phyloP scores from a whole-genome alignment of 1,284 basidiomycete species.

The Ceratobasidium papillatum region DNA sequence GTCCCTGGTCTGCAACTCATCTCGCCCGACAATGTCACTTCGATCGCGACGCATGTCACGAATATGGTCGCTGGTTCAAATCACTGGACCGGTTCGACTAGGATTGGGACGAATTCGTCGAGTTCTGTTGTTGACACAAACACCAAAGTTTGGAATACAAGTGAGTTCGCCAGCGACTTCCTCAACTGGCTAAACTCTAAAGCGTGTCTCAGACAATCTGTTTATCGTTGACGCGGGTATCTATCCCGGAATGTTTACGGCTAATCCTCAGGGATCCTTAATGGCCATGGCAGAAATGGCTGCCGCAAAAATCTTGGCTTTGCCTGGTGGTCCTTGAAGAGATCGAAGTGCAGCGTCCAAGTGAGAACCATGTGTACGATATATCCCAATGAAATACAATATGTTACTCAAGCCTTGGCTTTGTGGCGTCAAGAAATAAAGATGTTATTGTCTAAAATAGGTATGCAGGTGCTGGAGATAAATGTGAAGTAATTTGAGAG shows the following conservation, averaged over 20 bases:
- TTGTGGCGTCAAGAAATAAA: no score
- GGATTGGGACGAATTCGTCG: conserved; percentile 56
- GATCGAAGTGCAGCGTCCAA: no score
- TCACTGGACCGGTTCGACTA: conserved; percentile 66
- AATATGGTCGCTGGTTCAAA: conserved; percentile 59
- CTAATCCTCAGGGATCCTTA: conserved; percentile 63
- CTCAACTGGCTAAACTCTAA: not conserved
- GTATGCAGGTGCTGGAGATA: no score
- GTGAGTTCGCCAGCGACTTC: conserved; percentile 60
- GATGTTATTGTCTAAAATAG: no score
- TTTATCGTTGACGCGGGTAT: conserved; percentile 57
- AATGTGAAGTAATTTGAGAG: no score
- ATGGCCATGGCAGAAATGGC: conserved; percentile 67
- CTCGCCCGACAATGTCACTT: conserved; percentile 64
- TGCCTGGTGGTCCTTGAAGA: conserved; percentile 62
- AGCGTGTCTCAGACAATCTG: conserved; percentile 48
- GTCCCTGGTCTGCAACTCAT: conserved; percentile 62
- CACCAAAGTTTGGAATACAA: conserved; percentile 64
- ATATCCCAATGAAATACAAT: no score
- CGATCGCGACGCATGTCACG: conserved; percentile 40
- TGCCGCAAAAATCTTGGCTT: conserved; percentile 61
- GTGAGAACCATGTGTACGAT: no score
- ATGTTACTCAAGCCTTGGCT: no score
- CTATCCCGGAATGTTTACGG: conserved; percentile 59
- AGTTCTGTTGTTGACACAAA: conserved; percentile 65